These are phyloP conservation scores for Miscanthus sacchariflorus DNA, from an alignment of 202 grass and related monocot genomes.

Conservation along the genomic window DNA sequence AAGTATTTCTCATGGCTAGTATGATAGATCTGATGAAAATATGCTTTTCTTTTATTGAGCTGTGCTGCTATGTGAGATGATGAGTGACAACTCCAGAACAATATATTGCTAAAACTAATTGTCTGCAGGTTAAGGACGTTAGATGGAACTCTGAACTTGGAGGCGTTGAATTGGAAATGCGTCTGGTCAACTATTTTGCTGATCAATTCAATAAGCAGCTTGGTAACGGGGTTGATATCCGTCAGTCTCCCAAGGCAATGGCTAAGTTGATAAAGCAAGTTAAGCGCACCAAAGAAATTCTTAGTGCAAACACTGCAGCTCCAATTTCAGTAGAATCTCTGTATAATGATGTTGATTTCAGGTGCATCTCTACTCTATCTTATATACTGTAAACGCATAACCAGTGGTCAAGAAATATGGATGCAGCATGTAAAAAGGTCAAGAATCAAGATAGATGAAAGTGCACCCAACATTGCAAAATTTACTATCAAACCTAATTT, in stretches of 20 bases:
- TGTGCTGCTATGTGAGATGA: constrained; percentile 16
- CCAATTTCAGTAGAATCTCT: constrained; percentile 98
- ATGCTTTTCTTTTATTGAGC: constrained; percentile 5
- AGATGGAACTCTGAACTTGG: constrained; percentile 95
- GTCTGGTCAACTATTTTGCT: constrained; percentile 80
- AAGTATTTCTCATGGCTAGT: constrained; percentile 19
- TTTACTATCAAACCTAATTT: constrained; percentile 19
- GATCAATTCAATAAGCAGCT: constrained; percentile 94
- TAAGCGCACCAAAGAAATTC: constrained; percentile 98
- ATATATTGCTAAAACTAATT: constrained; percentile 30
- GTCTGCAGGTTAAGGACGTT: constrained; percentile 88
- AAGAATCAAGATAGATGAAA: constrained; percentile 14
- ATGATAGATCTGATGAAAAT: constrained; percentile 41
- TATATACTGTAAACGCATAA: background rate
- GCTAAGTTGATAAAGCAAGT: constrained; percentile 99
- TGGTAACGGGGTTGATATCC: constrained; percentile 82
- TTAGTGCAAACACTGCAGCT: constrained; percentile 91
- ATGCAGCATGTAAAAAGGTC: constrained; percentile 11
- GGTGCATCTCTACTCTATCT: constrained; percentile 51
- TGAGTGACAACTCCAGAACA: background rate
- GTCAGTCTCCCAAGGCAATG: constrained; percentile 95
- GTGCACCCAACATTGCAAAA: constrained; percentile 23
- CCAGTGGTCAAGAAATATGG: background rate
- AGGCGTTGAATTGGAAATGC: constrained; percentile 92
- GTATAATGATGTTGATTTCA: constrained; percentile 93